Evolutionary conservation across 2,329 filamentous ascomycete species (phyloP).

Genomic region (Trichophyton equinum): DNA sequence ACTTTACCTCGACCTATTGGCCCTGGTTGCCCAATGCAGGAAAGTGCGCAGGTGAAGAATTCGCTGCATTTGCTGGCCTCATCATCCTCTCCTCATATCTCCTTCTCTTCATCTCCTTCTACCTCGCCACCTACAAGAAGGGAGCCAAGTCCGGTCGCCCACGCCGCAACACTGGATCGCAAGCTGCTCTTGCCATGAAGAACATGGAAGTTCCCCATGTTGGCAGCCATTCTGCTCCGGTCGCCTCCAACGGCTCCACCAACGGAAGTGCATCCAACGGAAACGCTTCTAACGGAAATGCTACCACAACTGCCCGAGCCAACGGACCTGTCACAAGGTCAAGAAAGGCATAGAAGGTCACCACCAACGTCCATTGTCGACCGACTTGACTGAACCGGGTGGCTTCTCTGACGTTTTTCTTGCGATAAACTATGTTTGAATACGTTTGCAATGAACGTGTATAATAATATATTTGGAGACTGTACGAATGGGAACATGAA

Average conservation of each 20-base stretch:
- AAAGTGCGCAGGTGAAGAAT: constrained; percentile 79
- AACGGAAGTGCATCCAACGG: constrained; percentile 12
- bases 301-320: constrained; percentile 28
- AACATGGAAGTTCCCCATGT: constrained; percentile 49
- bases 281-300: constrained; percentile 11
- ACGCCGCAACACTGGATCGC: constrained; percentile 56
- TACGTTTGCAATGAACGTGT: neutral
- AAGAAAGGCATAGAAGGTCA: constrained; percentile 33
- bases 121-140: constrained; percentile 77
- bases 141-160: constrained; percentile 28
- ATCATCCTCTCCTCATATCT: constrained; percentile 80
- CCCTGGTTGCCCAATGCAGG: constrained; percentile 63
- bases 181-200: constrained; percentile 74
- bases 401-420: neutral
- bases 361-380: too few relatives aligned
- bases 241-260: constrained; percentile 13
- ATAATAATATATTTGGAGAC: neutral
- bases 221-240: constrained; percentile 7
- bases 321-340: constrained; percentile 36
- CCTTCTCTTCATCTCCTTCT: constrained; percentile 89
- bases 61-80: constrained; percentile 77
- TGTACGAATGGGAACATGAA: neutral
- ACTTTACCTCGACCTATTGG: constrained; percentile 82
- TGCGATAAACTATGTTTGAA: neutral
- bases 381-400: neutral